Base-by-base conservation (phyloP, 805 yeast genomes). In the Metschnikowia arizonensis region DNA sequence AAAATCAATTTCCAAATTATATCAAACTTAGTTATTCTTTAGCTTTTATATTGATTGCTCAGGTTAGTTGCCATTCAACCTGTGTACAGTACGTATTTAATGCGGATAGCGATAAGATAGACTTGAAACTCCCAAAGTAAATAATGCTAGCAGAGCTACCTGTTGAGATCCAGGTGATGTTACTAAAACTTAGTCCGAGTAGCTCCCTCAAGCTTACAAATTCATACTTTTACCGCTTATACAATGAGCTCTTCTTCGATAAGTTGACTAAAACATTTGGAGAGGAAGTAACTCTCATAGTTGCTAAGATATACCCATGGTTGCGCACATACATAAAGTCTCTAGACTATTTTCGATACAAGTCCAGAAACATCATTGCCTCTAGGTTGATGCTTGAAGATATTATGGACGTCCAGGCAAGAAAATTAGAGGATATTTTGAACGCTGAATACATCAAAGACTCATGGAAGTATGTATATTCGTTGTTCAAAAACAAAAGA, bases 401-500 rank as follows among this genome's bases (percentile, higher is more conserved):
- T 17, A 61, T 64, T 23, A 36, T 7, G 7, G 17, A 21, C 4
- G 18, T 23, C 5, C 6, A 15, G 17, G 24, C 9, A 12, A 19
- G 24, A 4, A 32, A 30, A 5, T 24, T 29, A 7, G 43, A 25
- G 7, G 35, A 36, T 8, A 23, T 45, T n/a, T 5, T 47, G 1
- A 28, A 31, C 5, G 39, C 51, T 4, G 37, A 44, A 44, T 76
- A 56, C 48, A 57, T 77, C 11, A 66, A 65, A 45, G 83, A 78
- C 58, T 76, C 81, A 0, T 82, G 85, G 84, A 68, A 64, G 49
- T 62, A 80, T 24, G 65, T 79, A 1, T 77, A 75, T 49, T 70
- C 78, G 0, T 61, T 82, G 6, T 60, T 78, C 46, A 70, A 68
- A 49, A 79, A 78, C 54, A 69, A 78, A 40, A 60, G 84, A 33